Conservation (phyloP, 306 rosid genomes). For the Clitoria ternatea region DNA sequence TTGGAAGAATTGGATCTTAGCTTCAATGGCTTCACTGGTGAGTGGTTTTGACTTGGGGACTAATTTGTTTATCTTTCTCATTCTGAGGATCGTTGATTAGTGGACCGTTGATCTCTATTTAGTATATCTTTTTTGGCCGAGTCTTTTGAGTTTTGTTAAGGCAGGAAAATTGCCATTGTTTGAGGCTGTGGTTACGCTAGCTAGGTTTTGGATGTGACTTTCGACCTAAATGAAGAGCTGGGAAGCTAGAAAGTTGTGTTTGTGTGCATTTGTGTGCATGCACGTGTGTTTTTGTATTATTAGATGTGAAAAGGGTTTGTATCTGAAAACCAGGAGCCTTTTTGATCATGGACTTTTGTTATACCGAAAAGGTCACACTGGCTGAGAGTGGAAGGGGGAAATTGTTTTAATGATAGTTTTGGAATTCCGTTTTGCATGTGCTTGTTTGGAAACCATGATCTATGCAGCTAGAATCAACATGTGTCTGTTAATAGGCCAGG, state of each 20-base stretch:
- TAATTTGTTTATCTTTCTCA: no score
- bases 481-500: background rate
- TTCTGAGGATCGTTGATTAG: background rate
- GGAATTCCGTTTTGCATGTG: background rate
- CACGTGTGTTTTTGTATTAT: background rate
- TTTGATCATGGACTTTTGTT: background rate
- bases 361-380: background rate
- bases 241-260: background rate
- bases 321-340: background rate
- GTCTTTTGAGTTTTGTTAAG: background rate
- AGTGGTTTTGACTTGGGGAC: background rate
- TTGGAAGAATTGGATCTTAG: conserved; percentile 84
- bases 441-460: background rate
- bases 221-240: background rate
- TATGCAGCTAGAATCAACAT: background rate
- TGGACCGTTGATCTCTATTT: conserved; percentile 6
- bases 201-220: background rate
- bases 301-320: background rate
- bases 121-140: background rate
- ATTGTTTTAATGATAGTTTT: background rate
- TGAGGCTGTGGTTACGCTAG: background rate
- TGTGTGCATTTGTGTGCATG: background rate
- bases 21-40: conserved; percentile 82
- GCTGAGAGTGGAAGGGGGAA: background rate
- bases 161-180: background rate